Conservation (phyloP, 73 alveolate species). For the Stentor roeselii region DNA sequence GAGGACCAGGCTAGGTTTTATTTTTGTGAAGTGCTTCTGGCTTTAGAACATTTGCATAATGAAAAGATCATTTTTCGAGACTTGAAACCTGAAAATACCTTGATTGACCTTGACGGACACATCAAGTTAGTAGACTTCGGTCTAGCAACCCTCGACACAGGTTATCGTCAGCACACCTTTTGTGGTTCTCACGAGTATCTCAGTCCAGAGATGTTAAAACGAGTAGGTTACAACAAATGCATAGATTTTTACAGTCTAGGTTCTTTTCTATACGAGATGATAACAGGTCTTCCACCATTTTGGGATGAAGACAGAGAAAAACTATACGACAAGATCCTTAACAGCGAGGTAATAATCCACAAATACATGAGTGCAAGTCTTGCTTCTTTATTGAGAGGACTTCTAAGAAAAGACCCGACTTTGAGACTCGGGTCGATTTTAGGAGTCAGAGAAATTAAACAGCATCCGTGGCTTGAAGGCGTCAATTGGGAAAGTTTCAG, state of each 20-base stretch:
- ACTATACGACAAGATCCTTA: constrained; percentile 56
- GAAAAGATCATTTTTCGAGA: constrained; percentile 64
- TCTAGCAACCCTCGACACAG: constrained; percentile 65
- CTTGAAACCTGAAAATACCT: constrained; percentile 91
- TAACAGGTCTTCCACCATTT: constrained; percentile 94
- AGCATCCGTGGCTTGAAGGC: constrained; percentile 12
- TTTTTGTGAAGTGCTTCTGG: constrained; percentile 67
- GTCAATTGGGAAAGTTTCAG: constrained; percentile 15
- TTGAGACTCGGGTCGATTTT: constrained; percentile 2
- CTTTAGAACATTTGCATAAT: constrained; percentile 62
- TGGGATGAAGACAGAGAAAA: constrained; percentile 58
- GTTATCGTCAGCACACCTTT: constrained; percentile 65
- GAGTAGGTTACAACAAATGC: constrained; percentile 77
- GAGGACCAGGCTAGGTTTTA: constrained; percentile 75
- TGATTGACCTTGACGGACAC: constrained; percentile 90
- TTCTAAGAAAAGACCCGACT: constrained; percentile 21
- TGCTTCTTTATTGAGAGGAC: constrained; percentile 1
- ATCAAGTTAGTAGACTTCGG: constrained; percentile 84
- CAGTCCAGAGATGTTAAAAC: constrained; percentile 93
- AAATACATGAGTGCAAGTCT: constrained; percentile 36
- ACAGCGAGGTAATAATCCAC: constrained; percentile 56
- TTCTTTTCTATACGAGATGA: constrained; percentile 89
- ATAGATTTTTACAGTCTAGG: constrained; percentile 93
- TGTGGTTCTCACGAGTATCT: constrained; percentile 96
- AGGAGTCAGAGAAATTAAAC: constrained; percentile 22